Percentiles rank a stretch among this genome's conserved stretches.
Conservation (phyloP, 371 early-diverging fungal species). For the Parasitella parasitica region DNA sequence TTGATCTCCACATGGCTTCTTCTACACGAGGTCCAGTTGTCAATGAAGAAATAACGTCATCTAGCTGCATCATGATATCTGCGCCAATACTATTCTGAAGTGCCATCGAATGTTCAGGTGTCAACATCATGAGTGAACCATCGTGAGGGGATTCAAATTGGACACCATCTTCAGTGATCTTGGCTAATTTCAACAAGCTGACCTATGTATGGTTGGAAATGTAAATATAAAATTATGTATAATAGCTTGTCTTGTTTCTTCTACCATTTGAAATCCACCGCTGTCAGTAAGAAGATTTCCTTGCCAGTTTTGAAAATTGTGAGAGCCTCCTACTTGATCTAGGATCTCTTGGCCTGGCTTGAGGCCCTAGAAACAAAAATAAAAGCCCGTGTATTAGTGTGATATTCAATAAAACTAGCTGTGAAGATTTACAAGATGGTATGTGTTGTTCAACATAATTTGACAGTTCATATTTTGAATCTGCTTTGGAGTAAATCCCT, state of each 20-base stretch:
- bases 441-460: conserved; percentile 93
- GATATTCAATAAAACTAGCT: neutral
- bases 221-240: neutral
- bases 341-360: conserved; percentile 77
- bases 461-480: conserved; percentile 84
- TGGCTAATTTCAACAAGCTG: conserved; percentile 79
- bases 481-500: conserved; percentile 82
- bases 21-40: conserved; percentile 83
- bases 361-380: conserved; percentile 43
- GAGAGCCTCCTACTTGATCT: conserved; percentile 78
- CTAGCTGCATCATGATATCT: conserved; percentile 98
- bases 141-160: conserved; percentile 88
- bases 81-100: conserved; percentile 95
- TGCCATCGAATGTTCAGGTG: conserved; percentile 94
- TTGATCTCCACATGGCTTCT: conserved; percentile 92
- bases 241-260: neutral
- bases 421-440: conserved; percentile 67
- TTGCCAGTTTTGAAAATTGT: conserved; percentile 90
- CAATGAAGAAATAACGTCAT: conserved; percentile 93
- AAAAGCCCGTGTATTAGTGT: too few relatives aligned
- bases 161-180: conserved; percentile 93
- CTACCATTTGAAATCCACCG: conserved; percentile 96
- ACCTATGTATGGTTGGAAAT: neutral
- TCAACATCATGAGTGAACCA: conserved; percentile 81
- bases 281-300: conserved; percentile 80